Evolutionary conservation across 192 early-diverging fungal genomes (phyloP).

Genomic region (Coemansia sp.): DNA sequence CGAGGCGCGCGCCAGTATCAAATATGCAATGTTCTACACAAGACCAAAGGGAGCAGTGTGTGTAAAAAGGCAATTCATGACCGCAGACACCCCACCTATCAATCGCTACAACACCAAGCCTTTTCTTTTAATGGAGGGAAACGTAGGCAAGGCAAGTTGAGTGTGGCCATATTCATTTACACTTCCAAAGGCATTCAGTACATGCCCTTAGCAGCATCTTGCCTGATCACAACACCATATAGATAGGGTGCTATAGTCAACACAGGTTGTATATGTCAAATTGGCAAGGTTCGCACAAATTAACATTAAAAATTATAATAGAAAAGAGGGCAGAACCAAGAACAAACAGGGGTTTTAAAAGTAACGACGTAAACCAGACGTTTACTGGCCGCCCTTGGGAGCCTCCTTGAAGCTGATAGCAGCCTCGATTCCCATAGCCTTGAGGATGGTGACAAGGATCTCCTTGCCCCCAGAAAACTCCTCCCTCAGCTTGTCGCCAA

Average conservation of each 20-base stretch:
- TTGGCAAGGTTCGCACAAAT: not conserved
- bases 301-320: not conserved
- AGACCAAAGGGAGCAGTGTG: too few relatives aligned
- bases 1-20: not conserved
- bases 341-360: not conserved
- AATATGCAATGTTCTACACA: not conserved
- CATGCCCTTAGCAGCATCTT: not conserved
- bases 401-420: slow-evolving; percentile 71
- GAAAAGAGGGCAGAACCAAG: not conserved
- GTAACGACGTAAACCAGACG: not conserved
- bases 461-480: slow-evolving; percentile 81
- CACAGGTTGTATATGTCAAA: too few relatives aligned
- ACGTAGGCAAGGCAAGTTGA: not conserved
- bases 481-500: slow-evolving; percentile 67
- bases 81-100: too few relatives aligned
- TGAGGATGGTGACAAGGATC: slow-evolving; percentile 77
- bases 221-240: not conserved
- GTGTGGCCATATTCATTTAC: not conserved
- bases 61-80: too few relatives aligned
- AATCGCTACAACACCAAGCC: too few relatives aligned
- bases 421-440: slow-evolving; percentile 91
- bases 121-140: too few relatives aligned
- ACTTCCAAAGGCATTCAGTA: too few relatives aligned
- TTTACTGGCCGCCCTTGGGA: slow-evolving; percentile 8
- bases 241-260: too few relatives aligned